Conservation (phyloP, 352 stramenopile species). For the Globisporangium viniferum region DNA sequence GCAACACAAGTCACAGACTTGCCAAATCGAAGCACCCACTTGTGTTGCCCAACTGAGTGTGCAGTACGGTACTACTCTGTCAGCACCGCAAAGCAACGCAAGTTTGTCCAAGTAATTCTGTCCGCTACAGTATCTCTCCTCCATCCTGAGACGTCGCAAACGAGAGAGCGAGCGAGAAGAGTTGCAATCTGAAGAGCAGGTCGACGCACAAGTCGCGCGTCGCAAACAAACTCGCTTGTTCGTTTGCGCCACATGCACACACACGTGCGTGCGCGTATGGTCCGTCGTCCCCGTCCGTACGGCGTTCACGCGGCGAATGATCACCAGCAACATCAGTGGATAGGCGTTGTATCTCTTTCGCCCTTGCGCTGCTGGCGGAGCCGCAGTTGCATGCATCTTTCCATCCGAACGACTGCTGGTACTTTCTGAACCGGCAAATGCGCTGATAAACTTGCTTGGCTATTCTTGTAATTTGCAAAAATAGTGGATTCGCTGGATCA, state of each 20-base stretch:
- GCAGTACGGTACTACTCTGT: not conserved
- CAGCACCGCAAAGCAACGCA: not conserved
- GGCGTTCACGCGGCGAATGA: no score
- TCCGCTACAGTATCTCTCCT: not conserved
- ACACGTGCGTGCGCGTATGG: not conserved
- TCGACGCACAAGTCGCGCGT: not conserved
- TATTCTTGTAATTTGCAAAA: not conserved
- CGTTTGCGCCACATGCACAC: not conserved
- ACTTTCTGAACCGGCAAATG: not conserved
- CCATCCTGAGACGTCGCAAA: not conserved
- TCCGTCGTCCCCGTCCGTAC: no score
- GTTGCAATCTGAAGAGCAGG: not conserved
- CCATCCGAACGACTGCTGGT: no score
- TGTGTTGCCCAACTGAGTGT: not conserved
- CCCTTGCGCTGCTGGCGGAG: no score
- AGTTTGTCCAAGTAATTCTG: not conserved
- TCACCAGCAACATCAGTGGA: no score
- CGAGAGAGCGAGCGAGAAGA: constrained; percentile 1
- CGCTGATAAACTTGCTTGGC: no score
- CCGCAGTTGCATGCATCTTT: no score
- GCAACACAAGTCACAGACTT: not conserved
- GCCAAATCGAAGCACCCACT: no score
- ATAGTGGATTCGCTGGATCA: not conserved
- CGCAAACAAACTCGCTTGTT: not conserved
- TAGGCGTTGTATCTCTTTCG: no score